Conservation (phyloP, 306 rosid genomes). For the Calophaca sinica region DNA sequence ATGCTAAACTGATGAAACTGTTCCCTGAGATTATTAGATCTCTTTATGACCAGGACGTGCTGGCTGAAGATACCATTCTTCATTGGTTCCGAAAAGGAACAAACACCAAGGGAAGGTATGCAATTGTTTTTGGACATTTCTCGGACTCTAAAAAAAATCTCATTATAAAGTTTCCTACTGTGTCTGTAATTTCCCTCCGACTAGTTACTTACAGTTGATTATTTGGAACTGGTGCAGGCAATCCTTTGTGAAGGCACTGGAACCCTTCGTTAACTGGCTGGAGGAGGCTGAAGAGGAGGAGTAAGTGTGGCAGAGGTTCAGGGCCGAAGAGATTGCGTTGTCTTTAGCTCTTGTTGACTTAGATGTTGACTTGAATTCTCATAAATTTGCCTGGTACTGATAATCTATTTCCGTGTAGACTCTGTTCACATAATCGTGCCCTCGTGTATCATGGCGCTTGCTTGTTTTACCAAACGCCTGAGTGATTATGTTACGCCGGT, state of each 20-base stretch:
- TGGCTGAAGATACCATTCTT: slow-evolving; percentile 96
- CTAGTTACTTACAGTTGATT: slow-evolving; percentile 1
- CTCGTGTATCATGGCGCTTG: slow-evolving; percentile 37
- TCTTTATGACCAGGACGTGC: slow-evolving; percentile 94
- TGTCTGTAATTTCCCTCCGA: neutral
- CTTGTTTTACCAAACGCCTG: slow-evolving; percentile 12
- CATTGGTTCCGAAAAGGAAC: slow-evolving; percentile 96
- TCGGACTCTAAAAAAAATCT: neutral
- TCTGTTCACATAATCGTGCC: neutral
- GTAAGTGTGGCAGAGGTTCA: slow-evolving; percentile 38
- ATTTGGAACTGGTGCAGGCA: slow-evolving; percentile 69
- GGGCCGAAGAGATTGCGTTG: slow-evolving; percentile 33
- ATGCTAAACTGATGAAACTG: slow-evolving; percentile 98
- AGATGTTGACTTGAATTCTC: slow-evolving; percentile 48
- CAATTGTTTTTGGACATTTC: neutral
- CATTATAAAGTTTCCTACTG: neutral
- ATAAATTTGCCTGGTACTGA: slow-evolving; percentile 32
- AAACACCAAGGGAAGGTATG: slow-evolving; percentile 94
- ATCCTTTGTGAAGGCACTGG: slow-evolving; percentile 96
- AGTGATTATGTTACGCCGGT: slow-evolving; percentile 22
- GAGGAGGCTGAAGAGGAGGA: slow-evolving; percentile 99
- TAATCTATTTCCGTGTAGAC: slow-evolving; percentile 32
- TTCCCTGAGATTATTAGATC: slow-evolving; percentile 91
- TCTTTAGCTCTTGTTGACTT: slow-evolving; percentile 30
- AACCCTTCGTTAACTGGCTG: slow-evolving; percentile 96